A percentile compares a stretch with the other conserved stretches of the same genome.
phyloP scores from a whole-genome alignment of 345 rosid genomes.

The Eucalyptus coolabah region DNA sequence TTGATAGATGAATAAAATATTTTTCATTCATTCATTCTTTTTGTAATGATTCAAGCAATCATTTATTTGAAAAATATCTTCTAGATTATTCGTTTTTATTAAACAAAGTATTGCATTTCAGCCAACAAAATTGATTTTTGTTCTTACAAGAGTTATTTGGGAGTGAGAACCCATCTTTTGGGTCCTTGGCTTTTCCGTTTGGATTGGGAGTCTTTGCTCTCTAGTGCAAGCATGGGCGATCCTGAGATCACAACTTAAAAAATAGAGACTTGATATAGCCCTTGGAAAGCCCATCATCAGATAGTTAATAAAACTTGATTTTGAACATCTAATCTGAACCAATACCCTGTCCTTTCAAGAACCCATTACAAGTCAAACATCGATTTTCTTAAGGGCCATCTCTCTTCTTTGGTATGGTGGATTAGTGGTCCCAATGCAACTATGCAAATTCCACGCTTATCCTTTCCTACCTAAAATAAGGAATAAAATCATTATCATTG shows the following conservation, averaged over 20 bases:
- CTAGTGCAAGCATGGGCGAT: not conserved
- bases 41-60: not conserved
- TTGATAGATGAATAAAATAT: rapidly evolving
- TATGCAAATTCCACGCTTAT: not conserved
- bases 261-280: not conserved
- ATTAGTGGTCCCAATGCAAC: not conserved
- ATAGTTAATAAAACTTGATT: not conserved
- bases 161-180: not conserved
- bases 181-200: not conserved
- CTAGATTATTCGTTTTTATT: not conserved
- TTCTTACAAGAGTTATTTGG: no score
- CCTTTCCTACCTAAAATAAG: not conserved
- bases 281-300: not conserved
- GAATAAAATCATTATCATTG: not conserved
- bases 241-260: not conserved
- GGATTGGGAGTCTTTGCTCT: not conserved
- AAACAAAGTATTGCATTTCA: not conserved
- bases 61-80: no score
- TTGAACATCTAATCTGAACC: not conserved
- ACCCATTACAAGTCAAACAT: not conserved
- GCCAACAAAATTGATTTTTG: not conserved
- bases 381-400: not conserved
- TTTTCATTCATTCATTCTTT: not conserved
- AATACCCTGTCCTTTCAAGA: not conserved
- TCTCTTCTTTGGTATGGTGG: not conserved